Conservation (phyloP, 257 asterid species). For the Prunella vulgaris region DNA sequence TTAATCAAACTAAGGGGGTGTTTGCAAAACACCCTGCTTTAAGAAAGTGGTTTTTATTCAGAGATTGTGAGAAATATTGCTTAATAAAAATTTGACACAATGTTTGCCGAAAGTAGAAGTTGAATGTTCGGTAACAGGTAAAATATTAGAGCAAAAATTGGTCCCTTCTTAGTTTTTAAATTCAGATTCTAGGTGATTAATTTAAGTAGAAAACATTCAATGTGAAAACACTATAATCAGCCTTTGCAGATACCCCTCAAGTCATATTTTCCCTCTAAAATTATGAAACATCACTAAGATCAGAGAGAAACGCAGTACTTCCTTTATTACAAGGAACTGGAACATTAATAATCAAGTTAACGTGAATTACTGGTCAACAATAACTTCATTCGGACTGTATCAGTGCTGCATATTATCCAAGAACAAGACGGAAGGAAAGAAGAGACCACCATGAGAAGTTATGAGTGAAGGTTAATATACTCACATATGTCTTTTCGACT, state of each 20-base stretch:
- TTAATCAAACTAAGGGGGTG: neutral
- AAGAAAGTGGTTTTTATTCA: neutral
- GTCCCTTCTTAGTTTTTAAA: neutral
- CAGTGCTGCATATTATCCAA: neutral
- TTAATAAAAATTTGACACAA: neutral
- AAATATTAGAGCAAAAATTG: neutral
- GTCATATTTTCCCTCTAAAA: neutral
- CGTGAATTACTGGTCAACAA: neutral
- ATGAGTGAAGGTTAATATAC: conserved; percentile 19
- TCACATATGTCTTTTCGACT: conserved; percentile 45
- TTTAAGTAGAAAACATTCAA: neutral
- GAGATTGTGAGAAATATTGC: neutral
- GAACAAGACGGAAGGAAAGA: neutral
- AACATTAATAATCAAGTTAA: neutral
- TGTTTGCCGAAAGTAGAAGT: neutral
- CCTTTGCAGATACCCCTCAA: neutral
- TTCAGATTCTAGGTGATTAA: neutral
- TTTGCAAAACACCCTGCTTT: neutral
- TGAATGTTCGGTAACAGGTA: neutral
- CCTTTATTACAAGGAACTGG: neutral
- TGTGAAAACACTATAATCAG: neutral
- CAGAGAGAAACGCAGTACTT: neutral
- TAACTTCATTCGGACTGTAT: neutral
- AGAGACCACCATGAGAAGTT: neutral
- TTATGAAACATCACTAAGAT: neutral